phyloP scores from a whole-genome alignment of 352 stramenopile genomes.

The Globisporangium paroecandrum region DNA sequence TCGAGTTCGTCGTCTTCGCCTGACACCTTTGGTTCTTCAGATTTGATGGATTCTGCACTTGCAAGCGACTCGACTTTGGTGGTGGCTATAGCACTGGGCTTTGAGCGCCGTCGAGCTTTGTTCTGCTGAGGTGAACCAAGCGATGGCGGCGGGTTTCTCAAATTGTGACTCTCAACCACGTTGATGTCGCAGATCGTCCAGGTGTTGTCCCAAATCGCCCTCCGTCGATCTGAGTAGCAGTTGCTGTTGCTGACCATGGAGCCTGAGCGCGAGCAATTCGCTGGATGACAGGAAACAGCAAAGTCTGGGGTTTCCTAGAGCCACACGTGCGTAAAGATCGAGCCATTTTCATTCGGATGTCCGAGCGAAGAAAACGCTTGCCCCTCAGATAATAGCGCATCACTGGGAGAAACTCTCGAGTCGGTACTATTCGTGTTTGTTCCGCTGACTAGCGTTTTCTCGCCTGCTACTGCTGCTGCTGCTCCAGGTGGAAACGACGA shows the following conservation, averaged over 20 bases:
- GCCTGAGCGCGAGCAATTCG: conserved; percentile 2
- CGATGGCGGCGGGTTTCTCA: not conserved
- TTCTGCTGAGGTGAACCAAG: not conserved
- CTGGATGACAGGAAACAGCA: conserved; percentile 3
- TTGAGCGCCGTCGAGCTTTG: not conserved
- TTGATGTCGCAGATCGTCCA: conserved; percentile 22
- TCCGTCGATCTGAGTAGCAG: not conserved
- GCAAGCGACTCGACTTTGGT: not conserved
- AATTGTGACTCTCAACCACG: not conserved
- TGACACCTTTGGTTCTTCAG: not conserved
- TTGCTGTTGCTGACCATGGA: not conserved
- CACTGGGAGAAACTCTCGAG: not conserved
- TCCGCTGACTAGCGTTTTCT: no score
- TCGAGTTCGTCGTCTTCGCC: not conserved
- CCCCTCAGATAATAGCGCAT: not conserved
- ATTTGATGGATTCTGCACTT: not conserved
- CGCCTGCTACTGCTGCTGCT: not conserved
- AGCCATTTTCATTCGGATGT: not conserved
- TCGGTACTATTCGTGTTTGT: not conserved
- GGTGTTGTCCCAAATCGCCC: conserved; percentile 13
- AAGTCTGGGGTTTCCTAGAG: not conserved
- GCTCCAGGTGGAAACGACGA: not conserved
- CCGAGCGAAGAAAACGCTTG: not conserved
- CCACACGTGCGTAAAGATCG: conserved; percentile 14
- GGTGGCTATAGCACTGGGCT: not conserved